phyloP scores from a whole-genome alignment of 768 basidiomycete species.

The Pleurotus giganteus region DNA sequence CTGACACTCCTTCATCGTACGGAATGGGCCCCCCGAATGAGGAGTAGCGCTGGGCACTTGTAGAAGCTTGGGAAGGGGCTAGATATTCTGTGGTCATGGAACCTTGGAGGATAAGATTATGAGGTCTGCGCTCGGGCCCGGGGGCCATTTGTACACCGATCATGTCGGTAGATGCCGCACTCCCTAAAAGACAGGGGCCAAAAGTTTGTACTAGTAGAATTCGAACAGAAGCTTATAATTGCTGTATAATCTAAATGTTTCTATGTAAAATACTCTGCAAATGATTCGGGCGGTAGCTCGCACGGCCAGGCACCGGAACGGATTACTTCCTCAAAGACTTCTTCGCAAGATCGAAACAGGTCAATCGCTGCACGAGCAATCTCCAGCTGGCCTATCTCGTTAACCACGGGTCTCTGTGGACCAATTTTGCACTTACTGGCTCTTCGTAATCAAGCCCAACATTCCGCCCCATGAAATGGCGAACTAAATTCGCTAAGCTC shows the following conservation, averaged over 20 bases:
- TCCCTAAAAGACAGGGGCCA: background rate
- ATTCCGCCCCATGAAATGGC: constrained; percentile 42
- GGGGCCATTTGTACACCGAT: background rate
- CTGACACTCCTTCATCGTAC: constrained; percentile 4
- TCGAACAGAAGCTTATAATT: background rate
- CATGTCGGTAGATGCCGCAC: constrained; percentile 4
- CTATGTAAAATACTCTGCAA: constrained; percentile 32
- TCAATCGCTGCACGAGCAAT: constrained; percentile 48
- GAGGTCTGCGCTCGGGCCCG: background rate
- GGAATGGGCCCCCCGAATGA: background rate
- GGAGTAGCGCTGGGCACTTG: background rate
- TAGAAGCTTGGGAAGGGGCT: constrained; percentile 11
- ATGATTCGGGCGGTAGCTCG: constrained; percentile 36
- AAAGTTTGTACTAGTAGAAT: too few species aligned
- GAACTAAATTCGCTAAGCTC: constrained; percentile 39
- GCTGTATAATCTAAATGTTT: background rate
- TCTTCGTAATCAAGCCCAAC: constrained; percentile 42
- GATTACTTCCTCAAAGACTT: constrained; percentile 45
- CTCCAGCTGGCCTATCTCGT: constrained; percentile 38
- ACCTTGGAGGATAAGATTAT: background rate
- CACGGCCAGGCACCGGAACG: constrained; percentile 50
- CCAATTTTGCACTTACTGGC: constrained; percentile 36
- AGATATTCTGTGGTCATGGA: constrained; percentile 6
- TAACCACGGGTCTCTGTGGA: constrained; percentile 11
- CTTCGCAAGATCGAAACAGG: constrained; percentile 49